Evolutionary conservation across 2,329 filamentous ascomycete genomes (phyloP), one percentile per base, ranked within the genome.

Genomic region (Cladosporium sp.): DNA sequence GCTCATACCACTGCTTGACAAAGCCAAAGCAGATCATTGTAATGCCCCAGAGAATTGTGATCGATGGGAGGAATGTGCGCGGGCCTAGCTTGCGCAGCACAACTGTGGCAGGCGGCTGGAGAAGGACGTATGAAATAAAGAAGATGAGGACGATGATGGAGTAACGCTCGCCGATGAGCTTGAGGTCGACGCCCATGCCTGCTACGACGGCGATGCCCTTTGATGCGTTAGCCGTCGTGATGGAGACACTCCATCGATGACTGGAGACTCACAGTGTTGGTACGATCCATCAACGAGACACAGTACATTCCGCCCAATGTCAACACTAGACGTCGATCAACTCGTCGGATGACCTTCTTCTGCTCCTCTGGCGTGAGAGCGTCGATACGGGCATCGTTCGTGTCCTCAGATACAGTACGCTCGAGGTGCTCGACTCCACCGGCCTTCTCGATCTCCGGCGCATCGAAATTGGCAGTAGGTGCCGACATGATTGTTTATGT

Each of bases 61-160:
- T 71, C n/a, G 62, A 54, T 0, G 71, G 69, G 12, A 73, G 62
- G 62, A 71, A 72, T 37, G 66, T 62, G 6, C 67, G 59, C n/a
- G 71, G 70, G 0, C 88, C 88, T 50, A 91, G 65, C 66, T 83
- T 84, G 32, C 88, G 84, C 47, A 88, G 79, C 25, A 90, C 71
- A 44, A 90, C 74, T 0, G 88, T 90, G 2, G 87, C 87, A 0
- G 86, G 86, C 0, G 87, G 84, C 67, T 91, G 87, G 60, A 90
- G 87, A 48, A 89, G 53, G 60, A 87, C 81, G 69, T 91, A 91
- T 34, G 86, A 82, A 62, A 89, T 78, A 77, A 90, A 91, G 76
- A 91, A 91, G 66, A 90, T 78, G 35, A 90, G 76, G 4, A 87
- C 87, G 58, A 87, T 80, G 19, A 69, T 66, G 19, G 57, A 61